Percentiles rank a stretch among this genome's conserved stretches.
phyloP scores from a whole-genome alignment of 2,329 filamentous ascomycete genomes.

The Alternaria triticina region DNA sequence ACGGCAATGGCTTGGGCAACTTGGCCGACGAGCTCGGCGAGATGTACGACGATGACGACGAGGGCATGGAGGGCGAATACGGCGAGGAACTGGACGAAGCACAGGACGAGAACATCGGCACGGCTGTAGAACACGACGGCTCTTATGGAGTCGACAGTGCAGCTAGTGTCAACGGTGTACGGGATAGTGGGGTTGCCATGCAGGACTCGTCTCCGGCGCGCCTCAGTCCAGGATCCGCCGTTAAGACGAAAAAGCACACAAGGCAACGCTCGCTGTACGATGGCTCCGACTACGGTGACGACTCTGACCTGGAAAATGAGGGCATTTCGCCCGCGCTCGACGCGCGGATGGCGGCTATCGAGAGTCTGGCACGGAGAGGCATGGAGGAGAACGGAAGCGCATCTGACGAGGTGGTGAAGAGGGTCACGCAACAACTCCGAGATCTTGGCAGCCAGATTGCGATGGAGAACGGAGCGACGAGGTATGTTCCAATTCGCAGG shows the following conservation, averaged over 20 bases:
- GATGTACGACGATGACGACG: conserved; percentile 70
- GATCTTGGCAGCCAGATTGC: conserved; percentile 76
- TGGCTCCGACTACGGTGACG: conserved; percentile 75
- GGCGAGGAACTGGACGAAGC: conserved; percentile 41
- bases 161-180: conserved; percentile 41
- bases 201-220: conserved; percentile 48
- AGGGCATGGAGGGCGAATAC: conserved; percentile 55
- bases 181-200: conserved; percentile 56
- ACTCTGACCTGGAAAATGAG: conserved; percentile 72
- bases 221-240: conserved; percentile 48
- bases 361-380: conserved; percentile 68
- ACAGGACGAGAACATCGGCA: conserved; percentile 38
- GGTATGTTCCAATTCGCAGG: conserved; percentile 55
- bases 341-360: conserved; percentile 73
- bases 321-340: conserved; percentile 71
- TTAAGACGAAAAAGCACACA: conserved; percentile 46
- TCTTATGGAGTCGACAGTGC: conserved; percentile 28
- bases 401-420: conserved; percentile 69
- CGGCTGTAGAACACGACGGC: conserved; percentile 45
- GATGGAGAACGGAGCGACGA: conserved; percentile 74
- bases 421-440: conserved; percentile 72
- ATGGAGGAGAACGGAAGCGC: conserved; percentile 70
- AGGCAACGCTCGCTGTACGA: conserved; percentile 65
- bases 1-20: conserved; percentile 71
- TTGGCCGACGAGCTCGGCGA: conserved; percentile 82